phyloP scores from a whole-genome alignment of 495 filamentous ascomycete genomes.

The Penicillium samsonianum region DNA sequence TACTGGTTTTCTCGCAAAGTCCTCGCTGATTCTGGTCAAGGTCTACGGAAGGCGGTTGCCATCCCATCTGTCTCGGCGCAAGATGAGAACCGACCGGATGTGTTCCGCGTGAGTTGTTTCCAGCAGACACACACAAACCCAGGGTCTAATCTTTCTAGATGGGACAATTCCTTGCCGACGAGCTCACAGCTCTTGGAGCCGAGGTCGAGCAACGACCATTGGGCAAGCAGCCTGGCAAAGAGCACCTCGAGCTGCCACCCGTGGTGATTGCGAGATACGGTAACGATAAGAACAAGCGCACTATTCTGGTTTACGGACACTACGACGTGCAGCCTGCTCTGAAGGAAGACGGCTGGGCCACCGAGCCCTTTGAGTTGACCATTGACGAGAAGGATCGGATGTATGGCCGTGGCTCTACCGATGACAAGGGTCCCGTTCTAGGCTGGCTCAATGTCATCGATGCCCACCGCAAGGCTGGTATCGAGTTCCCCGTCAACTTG shows the following conservation, averaged over 20 bases:
- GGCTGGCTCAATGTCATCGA: conserved; percentile 99
- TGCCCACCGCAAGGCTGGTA: conserved; percentile 89
- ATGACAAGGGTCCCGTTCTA: conserved; percentile 97
- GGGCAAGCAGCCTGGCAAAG: conserved; percentile 86
- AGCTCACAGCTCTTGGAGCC: conserved; percentile 82
- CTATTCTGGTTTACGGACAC: conserved; percentile 95
- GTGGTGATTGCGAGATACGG: conserved; percentile 91
- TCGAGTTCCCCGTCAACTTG: conserved; percentile 95
- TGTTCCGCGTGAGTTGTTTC: conserved; percentile 63
- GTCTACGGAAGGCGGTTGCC: conserved; percentile 84
- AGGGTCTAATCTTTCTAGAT: conserved; percentile 56
- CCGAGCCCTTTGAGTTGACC: conserved; percentile 89
- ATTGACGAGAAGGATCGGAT: conserved; percentile 88
- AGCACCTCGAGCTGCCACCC: conserved; percentile 88
- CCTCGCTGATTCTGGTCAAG: conserved; percentile 34
- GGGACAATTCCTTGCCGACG: conserved; percentile 83
- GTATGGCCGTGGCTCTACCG: conserved; percentile 93
- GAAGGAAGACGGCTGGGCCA: conserved; percentile 93
- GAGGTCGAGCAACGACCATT: conserved; percentile 78
- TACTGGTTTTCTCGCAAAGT: not conserved
- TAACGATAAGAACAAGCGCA: conserved; percentile 85
- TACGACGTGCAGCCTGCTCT: conserved; percentile 98
- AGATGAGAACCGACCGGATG: conserved; percentile 81
- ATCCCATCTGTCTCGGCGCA: conserved; percentile 96
- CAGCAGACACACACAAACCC: not conserved